Evolutionary conservation across 139 green algal species (phyloP), one percentile per base, ranked within the genome.

Genomic region (Picochlorum costavermella): DNA sequence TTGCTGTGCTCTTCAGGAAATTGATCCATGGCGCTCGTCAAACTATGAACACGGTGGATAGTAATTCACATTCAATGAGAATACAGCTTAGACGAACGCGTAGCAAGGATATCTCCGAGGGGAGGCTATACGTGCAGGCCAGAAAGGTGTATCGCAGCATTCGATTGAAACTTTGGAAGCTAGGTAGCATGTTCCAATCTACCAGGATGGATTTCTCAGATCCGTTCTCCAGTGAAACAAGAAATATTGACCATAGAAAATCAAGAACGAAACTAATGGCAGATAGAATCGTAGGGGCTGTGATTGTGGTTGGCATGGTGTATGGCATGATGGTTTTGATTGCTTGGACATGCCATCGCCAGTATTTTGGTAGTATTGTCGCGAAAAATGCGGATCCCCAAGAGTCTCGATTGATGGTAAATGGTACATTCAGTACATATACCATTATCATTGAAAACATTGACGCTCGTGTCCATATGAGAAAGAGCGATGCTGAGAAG

Each of bases 391-490:
- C 12, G 17, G n/a, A 20, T 4, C 17, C 56, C 6, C n/a, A 20
- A 12, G 9, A 10, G 17, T 33, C 56, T 56, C n/a, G n/a, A 46
- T 49, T 62, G 9, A 23, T 23, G 9, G 17, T 62, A 6, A 23
- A 62, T 46, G 56, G 56, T 23, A 25, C 56, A 44, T 62, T 55
- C 56, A 62, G 56, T 46, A 20, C n/a, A 25, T 79, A 76, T 63
- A 77, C 66, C 29, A 43, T 79, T 28, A 3, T 82, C 37, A 65
- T 75, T 29, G 72, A 77, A 72, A 74, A 50, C 26, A 81, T 75
- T 30, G 62, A 69, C 5, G 53, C 60, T 3, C 60, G 77, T 25
- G 30, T 56, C 40, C 33, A 40, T 40, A 40, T 40, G 33, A 40
- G 33, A 40, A 40, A 40, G 33, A 40, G 33, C 33, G 33, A 40